Base-by-base conservation (phyloP, 805 yeast genomes). In the Pichia exigua region DNA sequence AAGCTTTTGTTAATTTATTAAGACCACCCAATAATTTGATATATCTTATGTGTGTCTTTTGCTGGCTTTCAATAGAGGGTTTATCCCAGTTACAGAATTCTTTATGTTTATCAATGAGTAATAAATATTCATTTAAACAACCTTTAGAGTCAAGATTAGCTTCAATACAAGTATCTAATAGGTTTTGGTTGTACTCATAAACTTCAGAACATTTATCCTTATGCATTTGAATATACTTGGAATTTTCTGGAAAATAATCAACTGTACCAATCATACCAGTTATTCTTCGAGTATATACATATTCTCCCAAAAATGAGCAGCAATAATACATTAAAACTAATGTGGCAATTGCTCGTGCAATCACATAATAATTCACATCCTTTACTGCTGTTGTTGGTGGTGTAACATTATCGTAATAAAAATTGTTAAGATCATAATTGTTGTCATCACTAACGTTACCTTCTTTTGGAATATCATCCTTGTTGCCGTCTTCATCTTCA, bases 41-140 rank as follows among this genome's bases (percentile, higher is more conserved):
- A 40, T 40, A 40, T 20, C 18, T 26, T 8, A 47, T 42, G 20
- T 42, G 38, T 24, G 32, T 6, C 13, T 22, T 18, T 40, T 44
- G 41, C n/a, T 40, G 15, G 2, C 18, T 38, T 43, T 42, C 24
- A 26, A 44, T 27, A 10, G 17, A 15, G n/a, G 45, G 45, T 2
- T 39, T 45, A 42, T 54, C 47, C 47, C 51, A 54, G 20, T 46
- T 42, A 32, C 57, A 54, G 21, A 54, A 54, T 11, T 43, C 47
- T 2, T 45, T 24, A 42, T 48, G 45, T 26, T 52, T 43, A 9
- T 28, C n/a, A 21, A 54, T 35, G 18, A 20, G 42, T 20, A 27
- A 32, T 5, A 17, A 12, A 42, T 46, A 54, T 15, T 21, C 17
- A 2, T 20, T 15, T 8, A 52, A 41, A 26, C 57, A 54, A 15